phyloP scores from a whole-genome alignment of 345 rosid species.

The Ceriops decandra region DNA sequence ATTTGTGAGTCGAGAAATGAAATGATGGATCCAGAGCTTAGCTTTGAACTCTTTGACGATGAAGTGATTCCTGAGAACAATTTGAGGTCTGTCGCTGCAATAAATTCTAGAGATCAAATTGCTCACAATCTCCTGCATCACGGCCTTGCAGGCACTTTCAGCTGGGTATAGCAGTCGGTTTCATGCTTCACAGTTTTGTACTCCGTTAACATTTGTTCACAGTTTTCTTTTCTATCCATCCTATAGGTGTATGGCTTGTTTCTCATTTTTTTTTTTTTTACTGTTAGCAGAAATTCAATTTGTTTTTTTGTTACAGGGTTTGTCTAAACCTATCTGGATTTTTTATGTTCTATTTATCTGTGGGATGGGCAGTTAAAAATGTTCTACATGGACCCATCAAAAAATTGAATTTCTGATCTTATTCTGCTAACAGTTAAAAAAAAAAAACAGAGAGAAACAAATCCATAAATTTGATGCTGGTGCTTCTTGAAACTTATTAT shows the following conservation, averaged over 20 bases:
- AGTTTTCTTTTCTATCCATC: no score
- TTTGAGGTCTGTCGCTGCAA: constrained; percentile 46
- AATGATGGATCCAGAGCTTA: constrained; percentile 41
- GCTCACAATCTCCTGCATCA: constrained; percentile 75
- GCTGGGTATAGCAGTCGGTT: background rate
- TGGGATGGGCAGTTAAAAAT: background rate
- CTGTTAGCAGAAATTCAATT: background rate
- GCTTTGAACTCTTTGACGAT: constrained; percentile 53
- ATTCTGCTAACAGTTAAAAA: background rate
- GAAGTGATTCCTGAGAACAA: constrained; percentile 61
- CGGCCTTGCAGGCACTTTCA: constrained; percentile 55
- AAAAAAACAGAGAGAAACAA: background rate
- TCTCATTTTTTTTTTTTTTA: background rate
- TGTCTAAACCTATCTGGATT: no score
- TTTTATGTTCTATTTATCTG: no score
- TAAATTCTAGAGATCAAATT: constrained; percentile 65
- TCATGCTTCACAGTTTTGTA: background rate
- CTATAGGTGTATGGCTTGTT: background rate
- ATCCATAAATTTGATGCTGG: background rate
- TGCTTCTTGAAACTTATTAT: no score
- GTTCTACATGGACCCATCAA: background rate
- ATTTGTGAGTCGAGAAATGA: constrained; percentile 63
- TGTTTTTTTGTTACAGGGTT: background rate
- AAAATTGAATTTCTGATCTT: background rate
- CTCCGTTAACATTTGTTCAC: background rate